Evolutionary conservation across 1,139 yeast genomes (phyloP).

Genomic region (Candida sp.): DNA sequence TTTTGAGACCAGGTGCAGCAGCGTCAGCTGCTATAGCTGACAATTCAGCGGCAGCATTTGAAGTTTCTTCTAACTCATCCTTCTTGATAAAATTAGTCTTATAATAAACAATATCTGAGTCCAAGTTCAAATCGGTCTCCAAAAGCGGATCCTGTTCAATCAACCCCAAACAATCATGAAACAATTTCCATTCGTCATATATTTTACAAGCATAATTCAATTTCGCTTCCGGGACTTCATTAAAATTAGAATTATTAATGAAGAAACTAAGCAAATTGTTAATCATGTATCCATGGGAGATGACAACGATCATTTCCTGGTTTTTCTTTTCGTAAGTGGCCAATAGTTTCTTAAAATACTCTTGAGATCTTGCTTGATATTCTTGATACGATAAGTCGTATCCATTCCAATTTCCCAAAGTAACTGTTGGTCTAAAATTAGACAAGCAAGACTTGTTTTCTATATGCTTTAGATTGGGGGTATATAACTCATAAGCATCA

Average conservation of each 20-base stretch:
- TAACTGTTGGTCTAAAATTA: constrained; percentile 44
- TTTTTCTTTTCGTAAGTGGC: constrained; percentile 44
- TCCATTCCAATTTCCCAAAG: constrained; percentile 47
- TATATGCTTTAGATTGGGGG: constrained; percentile 39
- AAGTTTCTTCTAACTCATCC: constrained; percentile 24
- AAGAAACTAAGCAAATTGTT: constrained; percentile 40
- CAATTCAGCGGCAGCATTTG: constrained; percentile 6
- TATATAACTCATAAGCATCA: constrained; percentile 48
- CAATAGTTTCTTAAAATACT: constrained; percentile 38
- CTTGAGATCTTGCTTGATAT: constrained; percentile 39
- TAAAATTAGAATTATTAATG: constrained; percentile 44
- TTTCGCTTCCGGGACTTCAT: constrained; percentile 43
- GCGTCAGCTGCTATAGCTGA: constrained; percentile 12
- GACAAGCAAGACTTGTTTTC: constrained; percentile 34
- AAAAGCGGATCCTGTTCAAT: constrained; percentile 20
- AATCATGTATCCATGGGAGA: constrained; percentile 43
- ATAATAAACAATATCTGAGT: constrained; percentile 44
- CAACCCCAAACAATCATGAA: constrained; percentile 32
- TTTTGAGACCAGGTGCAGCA: constrained; percentile 6
- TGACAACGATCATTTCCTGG: constrained; percentile 36
- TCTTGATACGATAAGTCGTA: constrained; percentile 40
- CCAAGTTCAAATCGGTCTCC: constrained; percentile 35
- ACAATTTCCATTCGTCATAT: constrained; percentile 29
- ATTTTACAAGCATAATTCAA: constrained; percentile 30
- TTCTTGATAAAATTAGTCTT: constrained; percentile 43